Conservation (phyloP, 1,284 basidiomycete genomes). For the Porogramme epimiltina region DNA sequence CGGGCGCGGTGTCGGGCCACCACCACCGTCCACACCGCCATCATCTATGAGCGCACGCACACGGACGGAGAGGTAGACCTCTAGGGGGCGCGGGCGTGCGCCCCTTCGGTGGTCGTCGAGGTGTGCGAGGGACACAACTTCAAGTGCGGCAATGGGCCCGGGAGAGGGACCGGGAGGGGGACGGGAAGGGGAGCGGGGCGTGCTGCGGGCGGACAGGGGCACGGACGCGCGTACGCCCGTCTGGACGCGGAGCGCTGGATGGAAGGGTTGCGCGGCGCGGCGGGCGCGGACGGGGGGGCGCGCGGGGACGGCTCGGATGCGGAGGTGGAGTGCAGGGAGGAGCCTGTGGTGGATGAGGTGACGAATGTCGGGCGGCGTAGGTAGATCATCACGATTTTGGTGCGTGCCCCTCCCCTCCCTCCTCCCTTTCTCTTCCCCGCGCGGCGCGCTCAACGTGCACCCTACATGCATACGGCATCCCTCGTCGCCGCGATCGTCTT, state of each 20-base stretch:
- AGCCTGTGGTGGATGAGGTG: slow-evolving; percentile 28
- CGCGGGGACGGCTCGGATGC: slow-evolving; percentile 7
- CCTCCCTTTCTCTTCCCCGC: slow-evolving; percentile 3
- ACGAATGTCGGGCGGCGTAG: slow-evolving; percentile 50
- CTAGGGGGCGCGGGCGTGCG: no score
- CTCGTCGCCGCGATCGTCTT: slow-evolving; percentile 74
- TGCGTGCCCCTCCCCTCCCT: slow-evolving; percentile 31
- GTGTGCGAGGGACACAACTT: no score
- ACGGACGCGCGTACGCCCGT: slow-evolving; percentile 30
- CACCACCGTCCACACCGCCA: no score
- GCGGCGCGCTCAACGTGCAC: no score
- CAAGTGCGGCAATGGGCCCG: no score
- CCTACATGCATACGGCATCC: no score
- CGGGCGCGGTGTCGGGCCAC: no score
- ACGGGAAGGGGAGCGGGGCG: no score
- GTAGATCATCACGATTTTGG: slow-evolving; percentile 66
- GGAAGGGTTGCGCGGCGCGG: slow-evolving; percentile 19
- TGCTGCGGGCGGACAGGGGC: slow-evolving; percentile 18
- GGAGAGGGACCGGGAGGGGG: no score
- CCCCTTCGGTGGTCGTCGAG: no score
- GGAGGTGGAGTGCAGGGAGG: slow-evolving; percentile 20
- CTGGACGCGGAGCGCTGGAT: slow-evolving; percentile 31
- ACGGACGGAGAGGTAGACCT: no score
- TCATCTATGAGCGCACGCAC: no score
- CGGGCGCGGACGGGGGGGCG: not conserved